phyloP scores from a whole-genome alignment of 768 basidiomycete genomes.

The Auriscalpium vulgare region DNA sequence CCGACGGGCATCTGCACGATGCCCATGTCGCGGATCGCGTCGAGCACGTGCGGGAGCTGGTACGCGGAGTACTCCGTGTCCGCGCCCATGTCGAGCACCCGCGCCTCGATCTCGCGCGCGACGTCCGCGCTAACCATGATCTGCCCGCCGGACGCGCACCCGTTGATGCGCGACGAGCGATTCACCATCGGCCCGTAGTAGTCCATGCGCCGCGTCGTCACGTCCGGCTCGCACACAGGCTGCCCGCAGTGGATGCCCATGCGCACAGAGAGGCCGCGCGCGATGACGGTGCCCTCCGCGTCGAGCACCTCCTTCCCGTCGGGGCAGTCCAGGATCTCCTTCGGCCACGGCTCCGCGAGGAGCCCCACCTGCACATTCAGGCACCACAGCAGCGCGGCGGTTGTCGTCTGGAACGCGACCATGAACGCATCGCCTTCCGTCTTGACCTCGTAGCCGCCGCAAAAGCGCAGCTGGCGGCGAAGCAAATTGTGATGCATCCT shows the following conservation, averaged over 20 bases:
- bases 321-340: constrained; percentile 87
- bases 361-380: constrained; percentile 80
- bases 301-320: constrained; percentile 82
- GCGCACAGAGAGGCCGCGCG: constrained; percentile 85
- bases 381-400: constrained; percentile 86
- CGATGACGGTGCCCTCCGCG: constrained; percentile 55
- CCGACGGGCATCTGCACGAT: constrained; percentile 70
- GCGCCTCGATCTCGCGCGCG: constrained; percentile 68
- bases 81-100: constrained; percentile 43
- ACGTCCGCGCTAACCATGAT: constrained; percentile 89
- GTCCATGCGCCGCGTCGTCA: constrained; percentile 83
- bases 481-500: constrained; percentile 82
- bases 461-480: constrained; percentile 76
- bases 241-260: constrained; percentile 96
- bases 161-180: constrained; percentile 78
- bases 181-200: constrained; percentile 97
- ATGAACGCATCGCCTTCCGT: constrained; percentile 99
- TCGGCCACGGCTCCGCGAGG: constrained; percentile 79
- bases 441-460: constrained; percentile 98
- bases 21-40: constrained; percentile 67
- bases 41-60: constrained; percentile 55
- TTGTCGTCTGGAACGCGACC: constrained; percentile 89
- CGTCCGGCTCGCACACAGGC: constrained; percentile 87
- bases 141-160: constrained; percentile 84
- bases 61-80: constrained; percentile 54